Evolutionary conservation across 768 basidiomycete genomes (phyloP), one percentile per base, ranked within the genome.

Genomic region (Mycena vitilis): DNA sequence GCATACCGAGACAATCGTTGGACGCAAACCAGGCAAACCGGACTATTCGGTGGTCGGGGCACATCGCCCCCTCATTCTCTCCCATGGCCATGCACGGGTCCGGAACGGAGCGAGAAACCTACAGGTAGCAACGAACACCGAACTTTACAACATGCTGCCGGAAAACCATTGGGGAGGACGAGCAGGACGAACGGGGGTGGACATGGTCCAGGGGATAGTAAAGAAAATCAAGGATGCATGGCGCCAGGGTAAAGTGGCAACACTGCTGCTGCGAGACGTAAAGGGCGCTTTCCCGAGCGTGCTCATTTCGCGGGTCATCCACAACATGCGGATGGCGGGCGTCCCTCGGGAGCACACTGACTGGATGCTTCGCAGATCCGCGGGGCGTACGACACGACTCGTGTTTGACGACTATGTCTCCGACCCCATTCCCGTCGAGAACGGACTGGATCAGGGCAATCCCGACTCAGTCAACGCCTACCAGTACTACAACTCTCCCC

Each of bases 271-370:
- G 23, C 51, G 30, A 2, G 51, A 52, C 15, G 51, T 52, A 30
- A 52, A 52, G 51, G 51, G 51, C 23, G 51, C 51, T 7, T 52
- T 52, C 13, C 51, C 15, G 25, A 52, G 51, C 15, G 51, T 30
- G 16, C 6, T 52, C 8, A 15, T 52, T 2, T 52, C 51, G 15
- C 5, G 51, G 13, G 22, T 49, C 20, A 12, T 22, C 9, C 48
- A 49, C 48, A 49, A 49, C 48, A 49, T 49, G 48, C 20, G 52
- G 34, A 54, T 54, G 52, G 52, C 52, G 5, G 52, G 52, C 1
- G 52, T 54, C 1, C 52, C 52, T 4, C 9, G 23, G 3, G 52
- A 37, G 16, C 34, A 36, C 16, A 37, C 34, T 30, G 52, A 54
- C 30, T 54, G 52, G 52, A 54, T 54, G 52, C 2, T 20, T 15